Evolutionary conservation across 2,329 filamentous ascomycete species (phyloP).

Genomic region (Cryphonectria naterciae): DNA sequence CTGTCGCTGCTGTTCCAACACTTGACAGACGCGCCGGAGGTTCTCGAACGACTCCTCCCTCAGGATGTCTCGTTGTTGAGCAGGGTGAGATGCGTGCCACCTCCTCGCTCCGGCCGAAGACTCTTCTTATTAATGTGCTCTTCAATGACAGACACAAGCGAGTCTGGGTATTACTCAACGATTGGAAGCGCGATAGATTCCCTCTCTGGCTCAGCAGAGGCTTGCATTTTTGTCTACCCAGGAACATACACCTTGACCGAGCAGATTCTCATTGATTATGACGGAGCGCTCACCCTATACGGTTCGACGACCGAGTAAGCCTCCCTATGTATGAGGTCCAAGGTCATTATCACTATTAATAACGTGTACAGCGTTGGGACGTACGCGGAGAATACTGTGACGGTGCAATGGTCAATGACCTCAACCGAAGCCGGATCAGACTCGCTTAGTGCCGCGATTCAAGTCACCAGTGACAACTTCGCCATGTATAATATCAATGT

Average conservation of each 20-base stretch:
- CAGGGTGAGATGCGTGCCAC: neutral
- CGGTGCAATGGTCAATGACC: constrained; percentile 39
- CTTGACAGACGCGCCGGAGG: neutral
- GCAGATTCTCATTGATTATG: constrained; percentile 38
- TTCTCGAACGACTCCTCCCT: constrained; percentile 6
- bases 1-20: neutral
- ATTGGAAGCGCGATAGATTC: constrained; percentile 36
- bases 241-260: constrained; percentile 38
- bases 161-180: constrained; percentile 26
- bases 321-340: neutral
- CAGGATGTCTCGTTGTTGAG: constrained; percentile 12
- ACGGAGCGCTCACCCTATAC: constrained; percentile 38
- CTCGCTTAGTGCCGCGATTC: constrained; percentile 39
- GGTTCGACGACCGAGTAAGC: constrained; percentile 38
- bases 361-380: neutral
- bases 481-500: constrained; percentile 43
- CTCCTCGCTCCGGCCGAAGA: neutral
- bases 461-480: constrained; percentile 37
- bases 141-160: neutral
- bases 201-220: constrained; percentile 33
- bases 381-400: constrained; percentile 40
- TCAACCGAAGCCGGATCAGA: constrained; percentile 37
- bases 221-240: constrained; percentile 40
- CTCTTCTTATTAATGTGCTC: neutral
- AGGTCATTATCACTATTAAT: neutral